Conservation (phyloP, 208 protist genomes). For the Tritrichomonas foetus region DNA sequence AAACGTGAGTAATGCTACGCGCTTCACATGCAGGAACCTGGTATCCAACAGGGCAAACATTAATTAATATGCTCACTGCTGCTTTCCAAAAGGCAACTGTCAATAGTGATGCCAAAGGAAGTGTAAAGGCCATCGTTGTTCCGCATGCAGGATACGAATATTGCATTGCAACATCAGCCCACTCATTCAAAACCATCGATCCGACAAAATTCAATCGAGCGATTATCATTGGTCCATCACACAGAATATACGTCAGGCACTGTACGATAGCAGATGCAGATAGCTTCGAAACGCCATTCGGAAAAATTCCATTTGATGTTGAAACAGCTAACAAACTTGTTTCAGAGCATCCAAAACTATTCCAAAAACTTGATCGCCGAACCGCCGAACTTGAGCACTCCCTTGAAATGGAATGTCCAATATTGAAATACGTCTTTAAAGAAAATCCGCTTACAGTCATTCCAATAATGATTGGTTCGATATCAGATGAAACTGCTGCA, state of each 20-base stretch:
- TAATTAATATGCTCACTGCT: neutral
- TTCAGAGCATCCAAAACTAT: neutral
- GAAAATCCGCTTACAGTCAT: neutral
- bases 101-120: neutral
- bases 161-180: neutral
- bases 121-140: neutral
- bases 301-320: neutral
- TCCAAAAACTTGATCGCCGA: neutral
- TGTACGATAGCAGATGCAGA: neutral
- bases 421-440: neutral
- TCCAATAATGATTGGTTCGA: constrained; percentile 27
- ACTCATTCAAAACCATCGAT: constrained; percentile 6
- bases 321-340: neutral
- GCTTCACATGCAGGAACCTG: neutral
- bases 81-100: neutral
- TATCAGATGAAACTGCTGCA: neutral
- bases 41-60: neutral
- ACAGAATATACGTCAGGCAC: neutral
- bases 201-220: neutral
- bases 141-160: constrained; percentile 27
- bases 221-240: neutral
- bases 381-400: neutral
- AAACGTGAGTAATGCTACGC: neutral
- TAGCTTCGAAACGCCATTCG: neutral
- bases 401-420: constrained; percentile 8